A percentile compares a stretch with the other conserved stretches of the same genome.
These are phyloP conservation scores for Saccharomycopsis oosterbeekiorum DNA, from an alignment of 805 yeast species.

Conservation along the genomic window DNA sequence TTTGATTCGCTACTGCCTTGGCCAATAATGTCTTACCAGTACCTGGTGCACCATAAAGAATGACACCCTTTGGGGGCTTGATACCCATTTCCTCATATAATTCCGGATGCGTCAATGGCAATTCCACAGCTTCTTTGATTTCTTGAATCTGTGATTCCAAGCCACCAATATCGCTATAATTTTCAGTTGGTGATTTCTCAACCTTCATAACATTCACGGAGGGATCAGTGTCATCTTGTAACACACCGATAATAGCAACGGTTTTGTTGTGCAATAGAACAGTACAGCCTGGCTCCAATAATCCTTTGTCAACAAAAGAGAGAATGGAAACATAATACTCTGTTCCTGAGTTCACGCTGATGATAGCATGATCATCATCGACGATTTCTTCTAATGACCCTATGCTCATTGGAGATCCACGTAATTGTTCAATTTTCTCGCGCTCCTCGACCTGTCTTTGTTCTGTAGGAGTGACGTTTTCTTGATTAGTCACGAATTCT, in stretches of 20 bases:
- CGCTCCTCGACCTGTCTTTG: conserved; percentile 95
- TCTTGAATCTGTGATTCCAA: conserved; percentile 93
- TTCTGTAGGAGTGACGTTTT: conserved; percentile 89
- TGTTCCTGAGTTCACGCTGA: conserved; percentile 90
- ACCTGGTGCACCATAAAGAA: conserved; percentile 95
- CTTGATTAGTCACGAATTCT: conserved; percentile 91
- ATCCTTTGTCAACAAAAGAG: conserved; percentile 93
- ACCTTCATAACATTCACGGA: conserved; percentile 96
- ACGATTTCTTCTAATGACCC: conserved; percentile 96
- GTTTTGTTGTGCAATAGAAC: conserved; percentile 93
- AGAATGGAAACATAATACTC: conserved; percentile 94
- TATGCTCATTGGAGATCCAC: conserved; percentile 94
- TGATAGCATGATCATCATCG: conserved; percentile 98
- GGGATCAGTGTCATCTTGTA: conserved; percentile 96
- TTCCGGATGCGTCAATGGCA: conserved; percentile 94
- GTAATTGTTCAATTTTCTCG: conserved; percentile 85
- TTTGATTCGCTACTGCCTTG: conserved; percentile 96
- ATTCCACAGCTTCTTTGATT: conserved; percentile 92
- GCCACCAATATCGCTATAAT: conserved; percentile 96
- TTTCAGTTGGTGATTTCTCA: conserved; percentile 94
- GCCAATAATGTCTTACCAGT: conserved; percentile 94
- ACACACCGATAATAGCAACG: conserved; percentile 93
- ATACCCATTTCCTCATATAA: conserved; percentile 97
- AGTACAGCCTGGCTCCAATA: conserved; percentile 94
- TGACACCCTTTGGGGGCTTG: conserved; percentile 97